Evolutionary conservation across 208 protist genomes (phyloP).

Genomic region (Wallacemonas sp.): DNA sequence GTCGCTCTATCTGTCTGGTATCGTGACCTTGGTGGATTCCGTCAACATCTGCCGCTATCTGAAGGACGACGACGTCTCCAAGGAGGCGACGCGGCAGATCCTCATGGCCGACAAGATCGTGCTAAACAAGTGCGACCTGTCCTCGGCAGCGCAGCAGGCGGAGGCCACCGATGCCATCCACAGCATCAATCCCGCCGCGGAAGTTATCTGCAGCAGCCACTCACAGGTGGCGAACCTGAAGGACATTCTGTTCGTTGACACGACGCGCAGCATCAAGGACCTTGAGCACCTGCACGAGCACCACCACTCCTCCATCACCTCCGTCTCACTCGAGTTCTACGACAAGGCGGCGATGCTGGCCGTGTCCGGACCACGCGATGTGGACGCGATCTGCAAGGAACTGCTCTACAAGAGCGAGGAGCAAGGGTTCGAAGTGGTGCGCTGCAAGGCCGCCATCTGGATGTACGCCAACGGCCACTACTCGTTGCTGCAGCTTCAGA

Average conservation of each 20-base stretch:
- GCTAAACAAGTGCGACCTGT: conserved; percentile 95
- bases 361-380: conserved; percentile 40
- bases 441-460: conserved; percentile 91
- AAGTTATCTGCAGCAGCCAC: conserved; percentile 52
- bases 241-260: conserved; percentile 82
- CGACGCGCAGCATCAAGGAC: conserved; percentile 42
- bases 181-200: conserved; percentile 70
- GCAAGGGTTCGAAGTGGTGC: conserved; percentile 78
- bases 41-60: conserved; percentile 87
- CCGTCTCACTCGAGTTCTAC: conserved; percentile 73
- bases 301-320: conserved; percentile 58
- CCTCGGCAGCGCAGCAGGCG: conserved; percentile 50
- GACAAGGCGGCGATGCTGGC: conserved; percentile 42
- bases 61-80: conserved; percentile 54
- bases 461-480: conserved; percentile 42
- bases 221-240: conserved; percentile 63
- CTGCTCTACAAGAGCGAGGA: conserved; percentile 75
- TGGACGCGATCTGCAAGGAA: conserved; percentile 75
- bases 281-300: conserved; percentile 67
- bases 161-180: conserved; percentile 41
- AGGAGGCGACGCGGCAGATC: conserved; percentile 87
- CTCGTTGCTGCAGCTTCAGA: conserved; percentile 79
- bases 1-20: conserved; percentile 82
- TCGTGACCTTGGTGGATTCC: conserved; percentile 89
- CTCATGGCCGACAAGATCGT: conserved; percentile 93